Evolutionary conservation across 1,284 basidiomycete genomes (phyloP).

Genomic region (Pisolithus thermaeus): DNA sequence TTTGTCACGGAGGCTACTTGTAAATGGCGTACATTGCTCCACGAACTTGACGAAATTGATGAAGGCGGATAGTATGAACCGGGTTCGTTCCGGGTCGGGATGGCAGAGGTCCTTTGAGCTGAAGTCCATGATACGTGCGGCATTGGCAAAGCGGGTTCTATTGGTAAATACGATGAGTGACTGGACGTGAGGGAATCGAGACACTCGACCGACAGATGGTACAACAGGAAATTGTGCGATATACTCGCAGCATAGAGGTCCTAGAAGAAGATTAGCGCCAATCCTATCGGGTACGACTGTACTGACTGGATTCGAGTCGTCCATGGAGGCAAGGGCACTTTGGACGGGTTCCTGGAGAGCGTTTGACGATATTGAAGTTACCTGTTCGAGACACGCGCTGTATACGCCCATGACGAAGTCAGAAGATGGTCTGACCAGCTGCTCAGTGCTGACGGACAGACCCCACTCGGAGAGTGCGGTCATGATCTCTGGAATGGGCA

Average conservation of each 20-base stretch:
- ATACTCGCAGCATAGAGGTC: constrained; percentile 59
- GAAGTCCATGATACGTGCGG: constrained; percentile 76
- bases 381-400: constrained; percentile 61
- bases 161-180: neutral
- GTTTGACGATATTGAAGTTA: constrained; percentile 60
- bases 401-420: constrained; percentile 69
- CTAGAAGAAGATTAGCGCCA: constrained; percentile 29
- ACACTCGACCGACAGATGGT: constrained; percentile 49
- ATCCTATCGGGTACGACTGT: neutral
- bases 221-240: constrained; percentile 55
- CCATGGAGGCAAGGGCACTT: constrained; percentile 45
- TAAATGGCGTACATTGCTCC: constrained; percentile 61
- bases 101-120: constrained; percentile 66
- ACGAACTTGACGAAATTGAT: constrained; percentile 92
- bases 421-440: constrained; percentile 62
- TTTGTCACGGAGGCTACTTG: constrained; percentile 54
- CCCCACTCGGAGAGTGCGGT: constrained; percentile 60
- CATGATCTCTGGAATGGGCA: constrained; percentile 58
- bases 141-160: constrained; percentile 64
- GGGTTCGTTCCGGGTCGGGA: constrained; percentile 69
- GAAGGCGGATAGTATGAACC: constrained; percentile 75
- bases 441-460: constrained; percentile 58
- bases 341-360: constrained; percentile 56
- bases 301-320: constrained; percentile 48
- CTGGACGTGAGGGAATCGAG: neutral